These are phyloP conservation scores for Neoboletus magnificus DNA, from an alignment of 768 basidiomycete genomes.

Conservation along the genomic window DNA sequence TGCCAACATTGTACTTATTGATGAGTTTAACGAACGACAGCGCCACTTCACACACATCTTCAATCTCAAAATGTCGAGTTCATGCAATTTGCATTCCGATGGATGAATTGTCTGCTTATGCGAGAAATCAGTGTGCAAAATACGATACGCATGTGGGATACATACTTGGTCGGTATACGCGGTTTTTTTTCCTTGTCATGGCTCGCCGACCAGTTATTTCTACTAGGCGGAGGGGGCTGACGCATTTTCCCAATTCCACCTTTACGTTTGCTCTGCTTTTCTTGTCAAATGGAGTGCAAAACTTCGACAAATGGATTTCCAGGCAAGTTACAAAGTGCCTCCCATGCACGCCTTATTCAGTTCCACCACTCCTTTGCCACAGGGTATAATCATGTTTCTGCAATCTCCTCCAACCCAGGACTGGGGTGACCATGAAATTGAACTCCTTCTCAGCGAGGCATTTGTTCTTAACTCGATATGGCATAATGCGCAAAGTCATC, in stretches of 20 bases:
- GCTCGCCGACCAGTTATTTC: not conserved
- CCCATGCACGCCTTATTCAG: not conserved
- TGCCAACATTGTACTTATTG: not conserved
- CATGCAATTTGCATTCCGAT: slow-evolving; percentile 99
- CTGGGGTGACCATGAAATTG: slow-evolving; percentile 96
- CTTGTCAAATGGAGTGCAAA: slow-evolving; percentile 94
- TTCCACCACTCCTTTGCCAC: not conserved
- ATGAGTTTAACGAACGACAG: slow-evolving; percentile 36
- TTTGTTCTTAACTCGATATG: slow-evolving; percentile 91
- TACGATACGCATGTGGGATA: slow-evolving; percentile 99
- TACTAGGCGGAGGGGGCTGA: slow-evolving; percentile 91
- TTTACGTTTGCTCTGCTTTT: slow-evolving; percentile 98
- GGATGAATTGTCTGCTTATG: slow-evolving; percentile 99
- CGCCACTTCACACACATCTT: slow-evolving; percentile 83
- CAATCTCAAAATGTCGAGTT: slow-evolving; percentile 93
- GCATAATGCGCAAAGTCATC: slow-evolving; percentile 91
- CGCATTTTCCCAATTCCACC: slow-evolving; percentile 97
- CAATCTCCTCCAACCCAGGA: slow-evolving; percentile 88
- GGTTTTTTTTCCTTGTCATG: not conserved
- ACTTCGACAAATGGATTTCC: slow-evolving; percentile 96
- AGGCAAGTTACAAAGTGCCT: slow-evolving; percentile 49
- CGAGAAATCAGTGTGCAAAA: slow-evolving; percentile 95
- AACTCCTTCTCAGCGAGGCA: slow-evolving; percentile 92
- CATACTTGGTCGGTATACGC: slow-evolving; percentile 74
- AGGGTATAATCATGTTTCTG: slow-evolving; percentile 99